A percentile compares a stretch with the other conserved stretches of the same genome.
These are phyloP conservation scores for Quambalaria eucalypti DNA, from an alignment of 1,284 basidiomycete genomes.

Conservation along the genomic window DNA sequence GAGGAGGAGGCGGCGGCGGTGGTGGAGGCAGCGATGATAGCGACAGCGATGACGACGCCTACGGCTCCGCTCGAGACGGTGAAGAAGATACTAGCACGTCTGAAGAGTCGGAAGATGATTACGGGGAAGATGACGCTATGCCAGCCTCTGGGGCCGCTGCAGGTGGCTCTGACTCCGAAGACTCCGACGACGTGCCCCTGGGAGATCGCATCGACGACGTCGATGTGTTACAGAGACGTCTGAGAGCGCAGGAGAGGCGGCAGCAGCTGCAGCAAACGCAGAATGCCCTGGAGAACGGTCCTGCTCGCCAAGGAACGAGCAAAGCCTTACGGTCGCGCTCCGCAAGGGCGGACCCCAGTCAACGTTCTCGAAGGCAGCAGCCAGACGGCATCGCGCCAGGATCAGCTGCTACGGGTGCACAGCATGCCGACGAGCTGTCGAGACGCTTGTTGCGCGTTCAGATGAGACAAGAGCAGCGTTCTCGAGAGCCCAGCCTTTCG, in stretches of 20 bases:
- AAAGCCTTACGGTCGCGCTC: no score
- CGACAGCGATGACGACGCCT: constrained; percentile 10
- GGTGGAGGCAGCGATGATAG: constrained; percentile 11
- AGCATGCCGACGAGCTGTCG: background rate
- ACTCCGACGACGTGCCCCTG: constrained; percentile 8
- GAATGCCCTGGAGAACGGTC: no score
- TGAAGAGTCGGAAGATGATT: constrained; percentile 28
- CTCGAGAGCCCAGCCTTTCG: background rate
- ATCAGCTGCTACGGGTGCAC: background rate
- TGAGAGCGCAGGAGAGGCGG: background rate
- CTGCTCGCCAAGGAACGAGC: background rate
- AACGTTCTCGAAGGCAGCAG: background rate
- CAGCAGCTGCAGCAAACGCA: no score
- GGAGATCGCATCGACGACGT: background rate
- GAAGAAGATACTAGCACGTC: constrained; percentile 14
- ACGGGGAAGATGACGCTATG: constrained; percentile 12
- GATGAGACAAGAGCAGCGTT: background rate
- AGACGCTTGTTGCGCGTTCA: background rate
- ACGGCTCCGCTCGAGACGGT: constrained; percentile 9
- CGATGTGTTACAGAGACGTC: background rate
- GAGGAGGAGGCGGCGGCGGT: constrained; percentile 12
- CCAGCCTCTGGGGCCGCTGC: no score
- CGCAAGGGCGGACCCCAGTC: no score
- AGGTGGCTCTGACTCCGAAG: constrained; percentile 9
- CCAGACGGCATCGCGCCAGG: background rate